Evolutionary conservation across 129 eudicot genomes (phyloP).

Genomic region (Pittosporum tobira): DNA sequence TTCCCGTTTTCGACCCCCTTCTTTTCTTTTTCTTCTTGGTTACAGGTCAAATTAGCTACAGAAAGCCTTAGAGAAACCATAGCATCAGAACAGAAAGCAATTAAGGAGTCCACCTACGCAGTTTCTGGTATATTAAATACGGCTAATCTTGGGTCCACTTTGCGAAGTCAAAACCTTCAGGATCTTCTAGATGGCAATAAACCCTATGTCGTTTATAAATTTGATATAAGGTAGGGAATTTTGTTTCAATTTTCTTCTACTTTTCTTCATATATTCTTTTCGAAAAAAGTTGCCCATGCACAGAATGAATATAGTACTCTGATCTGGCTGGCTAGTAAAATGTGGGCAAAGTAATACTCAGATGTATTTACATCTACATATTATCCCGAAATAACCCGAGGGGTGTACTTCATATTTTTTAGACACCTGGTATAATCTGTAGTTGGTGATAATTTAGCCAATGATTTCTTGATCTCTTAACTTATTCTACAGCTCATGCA

Average conservation of each 20-base stretch:
- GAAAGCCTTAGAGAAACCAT: constrained; percentile 55
- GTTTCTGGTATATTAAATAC: constrained; percentile 60
- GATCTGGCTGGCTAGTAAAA: neutral
- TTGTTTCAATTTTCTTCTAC: neutral
- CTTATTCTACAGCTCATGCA: constrained; percentile 42
- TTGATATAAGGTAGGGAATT: constrained; percentile 45
- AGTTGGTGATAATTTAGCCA: constrained; percentile 11
- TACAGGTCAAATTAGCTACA: constrained; percentile 47
- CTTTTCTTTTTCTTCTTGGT: neutral
- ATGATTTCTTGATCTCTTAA: constrained; percentile 1
- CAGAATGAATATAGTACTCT: neutral
- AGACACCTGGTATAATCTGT: neutral
- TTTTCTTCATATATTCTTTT: neutral
- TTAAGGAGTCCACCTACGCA: constrained; percentile 45
- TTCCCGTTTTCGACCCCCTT: no score
- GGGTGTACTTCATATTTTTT: neutral
- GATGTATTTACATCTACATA: neutral
- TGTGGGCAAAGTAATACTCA: neutral
- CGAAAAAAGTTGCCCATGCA: neutral
- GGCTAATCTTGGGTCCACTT: constrained; percentile 48
- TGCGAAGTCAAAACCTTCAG: constrained; percentile 62
- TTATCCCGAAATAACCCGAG: neutral
- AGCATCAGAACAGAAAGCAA: constrained; percentile 45
- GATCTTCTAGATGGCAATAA: constrained; percentile 44
- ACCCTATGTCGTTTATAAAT: constrained; percentile 43